Conservation (phyloP, 129 eudicot genomes). For the Chrysanthemum makinoi region DNA sequence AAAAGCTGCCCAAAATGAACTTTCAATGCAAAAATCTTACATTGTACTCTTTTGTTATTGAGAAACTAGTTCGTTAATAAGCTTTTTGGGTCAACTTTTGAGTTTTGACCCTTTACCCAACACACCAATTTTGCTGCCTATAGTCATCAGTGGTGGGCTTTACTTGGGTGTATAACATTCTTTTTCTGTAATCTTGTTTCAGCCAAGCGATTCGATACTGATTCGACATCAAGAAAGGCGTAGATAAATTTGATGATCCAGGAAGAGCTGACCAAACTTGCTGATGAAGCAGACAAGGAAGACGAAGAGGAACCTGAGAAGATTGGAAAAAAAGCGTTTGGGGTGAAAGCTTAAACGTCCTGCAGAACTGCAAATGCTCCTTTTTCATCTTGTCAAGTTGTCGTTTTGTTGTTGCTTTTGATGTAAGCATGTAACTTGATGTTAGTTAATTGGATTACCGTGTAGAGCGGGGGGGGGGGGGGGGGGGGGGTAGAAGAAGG, state of each 20-base stretch:
- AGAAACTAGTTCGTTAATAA: not conserved
- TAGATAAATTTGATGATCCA: conserved; percentile 87
- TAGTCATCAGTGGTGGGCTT: not conserved
- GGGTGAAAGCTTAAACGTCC: conserved; percentile 48
- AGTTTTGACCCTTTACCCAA: not conserved
- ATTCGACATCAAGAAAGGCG: conserved; percentile 65
- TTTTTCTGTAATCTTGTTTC: conserved; percentile 11
- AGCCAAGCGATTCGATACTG: conserved; percentile 62
- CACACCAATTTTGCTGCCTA: not conserved
- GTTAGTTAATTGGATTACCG: too few species aligned
- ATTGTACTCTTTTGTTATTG: not conserved
- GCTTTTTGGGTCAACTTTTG: not conserved
- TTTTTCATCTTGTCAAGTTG: too few species aligned
- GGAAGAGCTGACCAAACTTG: conserved; percentile 91
- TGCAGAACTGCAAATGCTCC: not conserved
- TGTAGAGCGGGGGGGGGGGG: too few species aligned
- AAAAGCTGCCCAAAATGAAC: not conserved
- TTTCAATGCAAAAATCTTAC: not conserved
- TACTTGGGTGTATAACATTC: conserved; percentile 14
- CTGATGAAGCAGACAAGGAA: conserved; percentile 88
- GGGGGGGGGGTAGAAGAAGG: too few species aligned
- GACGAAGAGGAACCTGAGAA: conserved; percentile 52
- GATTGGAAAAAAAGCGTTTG: conserved; percentile 41
- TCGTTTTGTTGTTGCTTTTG: conserved; percentile 19
- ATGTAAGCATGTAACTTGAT: too few species aligned